These are phyloP conservation scores for Soucietia sequanensis DNA, from an alignment of 805 yeast species.

Conservation along the genomic window DNA sequence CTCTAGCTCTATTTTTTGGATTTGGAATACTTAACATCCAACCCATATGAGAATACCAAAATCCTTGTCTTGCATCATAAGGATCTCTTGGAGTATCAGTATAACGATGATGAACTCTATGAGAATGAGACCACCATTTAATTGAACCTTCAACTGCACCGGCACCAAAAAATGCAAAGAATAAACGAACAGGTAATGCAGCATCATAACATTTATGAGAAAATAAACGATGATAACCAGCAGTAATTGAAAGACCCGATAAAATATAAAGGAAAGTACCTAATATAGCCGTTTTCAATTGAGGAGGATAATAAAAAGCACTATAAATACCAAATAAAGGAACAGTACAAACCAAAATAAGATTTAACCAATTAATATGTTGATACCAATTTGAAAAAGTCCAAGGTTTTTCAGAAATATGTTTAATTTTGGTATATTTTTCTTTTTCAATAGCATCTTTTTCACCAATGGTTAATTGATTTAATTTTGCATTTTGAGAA, in stretches of 20 bases:
- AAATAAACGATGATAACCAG: conserved; percentile 81
- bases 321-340: conserved; percentile 55
- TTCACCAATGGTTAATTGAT: conserved; percentile 23
- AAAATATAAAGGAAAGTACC: conserved; percentile 52
- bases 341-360: conserved; percentile 58
- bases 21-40: conserved; percentile 83
- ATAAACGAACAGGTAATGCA: conserved; percentile 55
- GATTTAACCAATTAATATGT: conserved; percentile 78
- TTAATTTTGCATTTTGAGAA: conserved; percentile 37
- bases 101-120: conserved; percentile 83
- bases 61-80: conserved; percentile 79
- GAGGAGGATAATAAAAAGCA: conserved; percentile 49
- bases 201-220: conserved; percentile 74
- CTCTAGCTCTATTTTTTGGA: conserved; percentile 78
- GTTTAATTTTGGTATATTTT: conserved; percentile 42
- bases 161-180: conserved; percentile 77
- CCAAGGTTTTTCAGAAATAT: conserved; percentile 80
- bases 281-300: conserved; percentile 50
- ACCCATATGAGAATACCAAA: conserved; percentile 82
- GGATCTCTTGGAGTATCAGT: conserved; percentile 84
- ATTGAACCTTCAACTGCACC: conserved; percentile 83
- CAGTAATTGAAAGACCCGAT: conserved; percentile 77
- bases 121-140: conserved; percentile 88
- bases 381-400: conserved; percentile 67
- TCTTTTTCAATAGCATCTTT: conserved; percentile 38